phyloP scores from a whole-genome alignment of 371 early-diverging fungal species.

The Fennellomyces sp. region DNA sequence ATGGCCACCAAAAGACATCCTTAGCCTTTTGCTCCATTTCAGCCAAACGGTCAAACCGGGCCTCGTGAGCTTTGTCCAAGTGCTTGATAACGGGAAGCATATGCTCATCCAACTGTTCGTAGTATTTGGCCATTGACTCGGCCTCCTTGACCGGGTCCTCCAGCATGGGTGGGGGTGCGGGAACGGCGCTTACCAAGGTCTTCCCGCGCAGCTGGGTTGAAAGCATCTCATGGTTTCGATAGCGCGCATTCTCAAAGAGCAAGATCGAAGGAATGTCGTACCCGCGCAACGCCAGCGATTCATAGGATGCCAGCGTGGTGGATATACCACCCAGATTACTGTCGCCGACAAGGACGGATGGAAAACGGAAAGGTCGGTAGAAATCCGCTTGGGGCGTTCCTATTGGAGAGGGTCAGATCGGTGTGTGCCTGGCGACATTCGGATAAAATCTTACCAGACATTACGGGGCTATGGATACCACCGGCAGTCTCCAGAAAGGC shows the following conservation, averaged over 20 bases:
- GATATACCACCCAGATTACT: constrained; percentile 80
- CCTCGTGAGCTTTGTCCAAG: constrained; percentile 51
- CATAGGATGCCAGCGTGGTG: constrained; percentile 77
- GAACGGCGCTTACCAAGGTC: constrained; percentile 36
- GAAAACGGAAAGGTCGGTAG: constrained; percentile 74
- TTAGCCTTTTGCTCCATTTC: constrained; percentile 59
- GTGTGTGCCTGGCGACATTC: too few relatives aligned
- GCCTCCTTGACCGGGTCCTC: constrained; percentile 49
- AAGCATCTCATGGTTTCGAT: constrained; percentile 64
- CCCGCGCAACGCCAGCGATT: constrained; percentile 71
- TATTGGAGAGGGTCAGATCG: too few relatives aligned
- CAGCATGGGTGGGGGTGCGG: constrained; percentile 53
- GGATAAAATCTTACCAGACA: constrained; percentile 60
- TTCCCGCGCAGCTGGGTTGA: constrained; percentile 13
- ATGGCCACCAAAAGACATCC: constrained; percentile 82
- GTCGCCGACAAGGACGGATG: constrained; percentile 78
- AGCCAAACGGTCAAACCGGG: constrained; percentile 61
- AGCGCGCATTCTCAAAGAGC: constrained; percentile 64
- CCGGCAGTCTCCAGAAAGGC: constrained; percentile 72
- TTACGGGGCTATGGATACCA: constrained; percentile 79
- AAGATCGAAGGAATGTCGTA: constrained; percentile 74
- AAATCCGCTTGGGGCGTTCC: constrained; percentile 73
- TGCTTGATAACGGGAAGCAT: constrained; percentile 50
- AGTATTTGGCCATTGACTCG: constrained; percentile 62
- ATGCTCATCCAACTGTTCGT: constrained; percentile 50